Conservation (phyloP, 805 yeast genomes). For the Candida pini region DNA sequence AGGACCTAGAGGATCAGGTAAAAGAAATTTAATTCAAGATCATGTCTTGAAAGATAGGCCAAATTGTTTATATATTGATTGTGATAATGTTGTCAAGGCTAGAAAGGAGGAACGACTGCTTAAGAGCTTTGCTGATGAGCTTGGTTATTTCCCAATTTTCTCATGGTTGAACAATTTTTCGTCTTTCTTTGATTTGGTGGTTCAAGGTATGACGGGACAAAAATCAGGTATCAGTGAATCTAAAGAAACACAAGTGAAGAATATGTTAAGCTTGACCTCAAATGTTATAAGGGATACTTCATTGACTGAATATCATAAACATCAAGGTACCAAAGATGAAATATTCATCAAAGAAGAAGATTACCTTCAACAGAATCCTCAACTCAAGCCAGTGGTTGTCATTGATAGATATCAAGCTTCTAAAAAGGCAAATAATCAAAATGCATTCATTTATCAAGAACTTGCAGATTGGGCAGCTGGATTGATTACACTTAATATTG, state of each 20-base stretch:
- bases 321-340: conserved; percentile 21
- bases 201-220: conserved; percentile 90
- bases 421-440: conserved; percentile 48
- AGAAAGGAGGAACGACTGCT: conserved; percentile 69
- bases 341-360: conserved; percentile 60
- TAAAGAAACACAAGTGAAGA: conserved; percentile 74
- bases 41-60: conserved; percentile 56
- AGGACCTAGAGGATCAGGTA: conserved; percentile 97
- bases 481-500: conserved; percentile 69
- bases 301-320: conserved; percentile 34
- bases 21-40: conserved; percentile 67
- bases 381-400: conserved; percentile 77
- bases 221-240: conserved; percentile 85
- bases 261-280: conserved; percentile 66
- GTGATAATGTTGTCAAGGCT: conserved; percentile 68
- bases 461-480: conserved; percentile 87
- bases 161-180: conserved; percentile 86
- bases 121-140: conserved; percentile 59
- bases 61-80: conserved; percentile 67
- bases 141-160: conserved; percentile 92
- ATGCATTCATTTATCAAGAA: conserved; percentile 63
- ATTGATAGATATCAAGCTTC: conserved; percentile 62
- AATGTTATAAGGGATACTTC: conserved; percentile 70
- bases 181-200: conserved; percentile 73
- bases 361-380: conserved; percentile 79